Conservation (phyloP, 2,329 filamentous ascomycete genomes). For the Sclerotinia trifoliorum region DNA sequence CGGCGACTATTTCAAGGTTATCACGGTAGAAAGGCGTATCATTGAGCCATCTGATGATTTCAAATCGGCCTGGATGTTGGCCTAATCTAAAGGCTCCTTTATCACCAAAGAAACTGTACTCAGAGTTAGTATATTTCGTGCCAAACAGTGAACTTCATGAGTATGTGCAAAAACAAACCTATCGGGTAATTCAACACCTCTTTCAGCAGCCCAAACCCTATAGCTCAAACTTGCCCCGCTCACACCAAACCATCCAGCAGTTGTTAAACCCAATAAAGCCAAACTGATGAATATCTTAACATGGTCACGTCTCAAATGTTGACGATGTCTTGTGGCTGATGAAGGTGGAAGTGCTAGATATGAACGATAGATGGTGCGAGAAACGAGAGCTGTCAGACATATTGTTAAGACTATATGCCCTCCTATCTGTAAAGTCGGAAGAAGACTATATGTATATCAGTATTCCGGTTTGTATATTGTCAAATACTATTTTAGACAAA, state of each 20-base stretch:
- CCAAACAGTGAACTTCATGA: neutral
- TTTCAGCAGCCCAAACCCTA: slow-evolving; percentile 48
- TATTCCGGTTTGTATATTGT: slow-evolving; percentile 5
- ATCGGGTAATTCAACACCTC: slow-evolving; percentile 43
- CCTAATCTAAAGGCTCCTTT: slow-evolving; percentile 37
- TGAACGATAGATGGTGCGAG: slow-evolving; percentile 35
- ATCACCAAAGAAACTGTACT: slow-evolving; percentile 36
- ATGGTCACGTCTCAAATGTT: slow-evolving; percentile 36
- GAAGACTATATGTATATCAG: slow-evolving; percentile 10
- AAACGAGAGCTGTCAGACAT: slow-evolving; percentile 30
- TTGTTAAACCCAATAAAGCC: slow-evolving; percentile 47
- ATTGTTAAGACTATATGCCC: slow-evolving; percentile 29
- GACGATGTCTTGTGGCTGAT: slow-evolving; percentile 41
- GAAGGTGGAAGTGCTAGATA: slow-evolving; percentile 40
- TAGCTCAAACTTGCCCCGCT: slow-evolving; percentile 50
- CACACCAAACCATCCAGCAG: slow-evolving; percentile 47
- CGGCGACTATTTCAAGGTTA: slow-evolving; percentile 53
- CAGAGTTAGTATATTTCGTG: slow-evolving; percentile 24
- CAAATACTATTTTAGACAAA: slow-evolving; percentile 7
- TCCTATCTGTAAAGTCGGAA: slow-evolving; percentile 27
- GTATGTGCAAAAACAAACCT: slow-evolving; percentile 37
- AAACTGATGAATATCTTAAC: slow-evolving; percentile 46
- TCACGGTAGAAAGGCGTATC: slow-evolving; percentile 36
- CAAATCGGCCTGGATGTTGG: slow-evolving; percentile 37
- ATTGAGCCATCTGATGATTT: slow-evolving; percentile 36